Evolutionary conservation across 306 rosid genomes (phyloP).

Genomic region (Rosa multiflora): DNA sequence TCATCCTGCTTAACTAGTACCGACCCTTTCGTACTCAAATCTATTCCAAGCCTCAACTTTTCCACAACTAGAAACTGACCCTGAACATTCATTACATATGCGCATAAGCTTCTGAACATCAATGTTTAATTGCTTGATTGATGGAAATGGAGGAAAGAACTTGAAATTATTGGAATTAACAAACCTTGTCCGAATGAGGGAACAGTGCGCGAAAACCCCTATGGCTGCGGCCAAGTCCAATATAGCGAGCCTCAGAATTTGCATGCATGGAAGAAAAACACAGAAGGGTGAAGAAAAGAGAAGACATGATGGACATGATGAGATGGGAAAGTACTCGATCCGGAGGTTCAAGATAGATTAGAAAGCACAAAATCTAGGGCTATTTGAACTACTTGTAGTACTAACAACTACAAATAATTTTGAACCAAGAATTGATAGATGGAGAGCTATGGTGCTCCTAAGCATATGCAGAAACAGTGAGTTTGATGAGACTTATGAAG

Average conservation of each 20-base stretch:
- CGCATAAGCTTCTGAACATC: not conserved
- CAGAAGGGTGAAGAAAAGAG: constrained; percentile 30
- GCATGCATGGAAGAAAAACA: constrained; percentile 29
- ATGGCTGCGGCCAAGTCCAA: constrained; percentile 16
- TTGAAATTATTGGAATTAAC: not conserved
- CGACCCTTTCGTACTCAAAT: constrained; percentile 15
- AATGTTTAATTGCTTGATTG: not conserved
- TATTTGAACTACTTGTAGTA: not conserved
- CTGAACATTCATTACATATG: constrained; percentile 8
- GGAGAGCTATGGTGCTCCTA: not conserved
- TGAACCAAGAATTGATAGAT: not conserved
- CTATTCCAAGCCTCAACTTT: constrained; percentile 13
- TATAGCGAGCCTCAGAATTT: constrained; percentile 39
- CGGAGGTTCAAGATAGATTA: not conserved
- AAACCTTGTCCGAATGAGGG: constrained; percentile 34
- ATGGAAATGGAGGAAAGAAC: not conserved
- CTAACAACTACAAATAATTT: not conserved
- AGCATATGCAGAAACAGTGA: constrained; percentile 2
- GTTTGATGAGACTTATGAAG: constrained; percentile 22
- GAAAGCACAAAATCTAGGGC: not conserved
- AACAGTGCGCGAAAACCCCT: not conserved
- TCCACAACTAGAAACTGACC: constrained; percentile 18
- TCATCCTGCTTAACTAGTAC: not conserved
- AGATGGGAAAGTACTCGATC: not conserved
- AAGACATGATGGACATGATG: constrained; percentile 27